A percentile compares a stretch with the other conserved stretches of the same genome.
Evolutionary conservation across 805 yeast species (phyloP).

Genomic region (Cyberlindnera amylophila): DNA sequence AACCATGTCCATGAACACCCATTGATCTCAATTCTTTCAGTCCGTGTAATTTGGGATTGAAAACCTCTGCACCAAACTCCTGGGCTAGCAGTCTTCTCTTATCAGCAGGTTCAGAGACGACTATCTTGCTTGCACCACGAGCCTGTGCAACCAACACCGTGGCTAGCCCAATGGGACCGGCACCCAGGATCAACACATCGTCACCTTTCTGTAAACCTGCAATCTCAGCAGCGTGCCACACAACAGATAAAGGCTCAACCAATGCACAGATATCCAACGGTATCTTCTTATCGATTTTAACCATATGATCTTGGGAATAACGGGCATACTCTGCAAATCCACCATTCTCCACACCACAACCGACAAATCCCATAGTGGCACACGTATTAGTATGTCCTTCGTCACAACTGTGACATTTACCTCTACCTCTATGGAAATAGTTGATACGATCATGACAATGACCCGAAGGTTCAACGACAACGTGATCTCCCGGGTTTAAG

Average conservation of each 20-base stretch:
- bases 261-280: slow-evolving; percentile 55
- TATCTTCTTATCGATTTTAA: slow-evolving; percentile 36
- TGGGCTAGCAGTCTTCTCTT: slow-evolving; percentile 60
- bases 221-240: slow-evolving; percentile 54
- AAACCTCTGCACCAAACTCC: slow-evolving; percentile 41
- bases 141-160: slow-evolving; percentile 52
- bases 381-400: slow-evolving; percentile 45
- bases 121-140: slow-evolving; percentile 43
- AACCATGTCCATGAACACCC: slow-evolving; percentile 41
- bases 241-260: slow-evolving; percentile 54
- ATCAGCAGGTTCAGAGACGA: slow-evolving; percentile 58
- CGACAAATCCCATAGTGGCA: slow-evolving; percentile 39
- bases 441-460: slow-evolving; percentile 37
- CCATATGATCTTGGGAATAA: slow-evolving; percentile 35
- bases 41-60: slow-evolving; percentile 37
- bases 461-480: slow-evolving; percentile 50
- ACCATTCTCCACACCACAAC: slow-evolving; percentile 49
- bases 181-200: slow-evolving; percentile 50
- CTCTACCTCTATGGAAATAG: slow-evolving; percentile 23
- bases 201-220: slow-evolving; percentile 42
- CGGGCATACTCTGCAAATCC: slow-evolving; percentile 43
- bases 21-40: slow-evolving; percentile 31
- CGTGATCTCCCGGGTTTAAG: slow-evolving; percentile 51
- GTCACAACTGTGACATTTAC: slow-evolving; percentile 40
- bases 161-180: slow-evolving; percentile 63